A percentile compares a stretch with the other conserved stretches of the same genome.
Conservation (phyloP, 73 alveolate genomes). For the Paramecium sonneborni region DNA sequence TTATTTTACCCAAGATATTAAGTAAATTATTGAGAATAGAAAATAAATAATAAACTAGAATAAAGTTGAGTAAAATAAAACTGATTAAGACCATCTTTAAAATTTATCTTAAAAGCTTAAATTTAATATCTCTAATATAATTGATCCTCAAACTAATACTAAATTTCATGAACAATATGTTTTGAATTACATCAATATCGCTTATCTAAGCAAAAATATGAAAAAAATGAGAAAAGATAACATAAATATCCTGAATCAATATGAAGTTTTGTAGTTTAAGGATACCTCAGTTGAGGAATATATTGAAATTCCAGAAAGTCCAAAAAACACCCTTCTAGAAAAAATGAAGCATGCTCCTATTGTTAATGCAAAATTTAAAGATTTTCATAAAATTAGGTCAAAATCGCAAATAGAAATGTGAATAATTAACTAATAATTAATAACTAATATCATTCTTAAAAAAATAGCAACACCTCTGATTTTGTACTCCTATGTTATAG, state of each 20-base stretch:
- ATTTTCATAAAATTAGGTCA: neutral
- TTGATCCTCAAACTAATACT: neutral
- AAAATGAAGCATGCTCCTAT: slow-evolving; percentile 1
- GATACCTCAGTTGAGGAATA: neutral
- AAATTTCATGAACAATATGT: neutral
- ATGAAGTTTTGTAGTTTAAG: neutral
- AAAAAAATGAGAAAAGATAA: neutral
- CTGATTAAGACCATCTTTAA: neutral
- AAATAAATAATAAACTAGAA: neutral
- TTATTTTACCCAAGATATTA: neutral
- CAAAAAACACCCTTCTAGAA: neutral
- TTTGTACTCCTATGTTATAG: neutral
- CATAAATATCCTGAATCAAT: neutral
- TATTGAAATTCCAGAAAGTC: neutral
- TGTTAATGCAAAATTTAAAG: neutral
- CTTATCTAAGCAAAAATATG: neutral
- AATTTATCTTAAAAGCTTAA: slow-evolving; percentile 8
- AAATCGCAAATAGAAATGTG: neutral
- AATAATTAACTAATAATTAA: neutral
- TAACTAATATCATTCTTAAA: slow-evolving; percentile 11
- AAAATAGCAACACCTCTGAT: slow-evolving; percentile 7
- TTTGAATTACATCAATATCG: neutral
- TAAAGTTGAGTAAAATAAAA: neutral
- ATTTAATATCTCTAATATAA: neutral
- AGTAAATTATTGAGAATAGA: neutral